Percentiles rank a stretch among this genome's conserved stretches.
These are phyloP conservation scores for Echinosophora koreensis DNA, from an alignment of 306 rosid genomes.

Conservation along the genomic window DNA sequence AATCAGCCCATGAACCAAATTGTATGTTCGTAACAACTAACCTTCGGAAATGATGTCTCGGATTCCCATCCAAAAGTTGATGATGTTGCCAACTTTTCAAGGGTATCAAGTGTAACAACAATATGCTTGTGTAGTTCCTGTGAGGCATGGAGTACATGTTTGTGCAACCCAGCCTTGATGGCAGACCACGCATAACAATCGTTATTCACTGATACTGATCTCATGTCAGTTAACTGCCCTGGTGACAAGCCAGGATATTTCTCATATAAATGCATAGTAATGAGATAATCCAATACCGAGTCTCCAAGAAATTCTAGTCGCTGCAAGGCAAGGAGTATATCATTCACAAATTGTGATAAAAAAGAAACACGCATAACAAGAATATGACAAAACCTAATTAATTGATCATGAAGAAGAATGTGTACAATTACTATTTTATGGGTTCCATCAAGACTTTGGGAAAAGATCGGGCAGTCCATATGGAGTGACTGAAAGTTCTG, in stretches of 20 bases:
- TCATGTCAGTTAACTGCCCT: conserved; percentile 76
- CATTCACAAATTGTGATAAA: conserved; percentile 29
- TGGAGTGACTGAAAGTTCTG: background rate
- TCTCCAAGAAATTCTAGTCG: conserved; percentile 89
- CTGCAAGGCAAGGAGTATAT: conserved; percentile 54
- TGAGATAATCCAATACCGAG: conserved; percentile 70
- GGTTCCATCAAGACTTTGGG: conserved; percentile 2
- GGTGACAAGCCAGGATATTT: conserved; percentile 79
- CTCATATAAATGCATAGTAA: conserved; percentile 64
- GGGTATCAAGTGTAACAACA: conserved; percentile 37
- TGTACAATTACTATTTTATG: conserved; percentile 11
- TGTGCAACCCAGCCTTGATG: conserved; percentile 67
- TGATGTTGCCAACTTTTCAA: conserved; percentile 43
- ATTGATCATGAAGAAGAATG: background rate
- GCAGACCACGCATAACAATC: conserved; percentile 79
- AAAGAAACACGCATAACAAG: background rate
- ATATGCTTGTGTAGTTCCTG: conserved; percentile 68
- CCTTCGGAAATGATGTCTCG: conserved; percentile 76
- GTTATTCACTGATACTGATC: conserved; percentile 80
- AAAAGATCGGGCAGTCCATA: background rate
- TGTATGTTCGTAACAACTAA: conserved; percentile 42
- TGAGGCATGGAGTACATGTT: conserved; percentile 69
- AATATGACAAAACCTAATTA: conserved; percentile 1
- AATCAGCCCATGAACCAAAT: background rate
- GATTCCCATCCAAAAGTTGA: conserved; percentile 81